A percentile compares a stretch with the other conserved stretches of the same genome.
Evolutionary conservation across 2,329 filamentous ascomycete genomes (phyloP).

Genomic region (Diaporthe citriasiana): DNA sequence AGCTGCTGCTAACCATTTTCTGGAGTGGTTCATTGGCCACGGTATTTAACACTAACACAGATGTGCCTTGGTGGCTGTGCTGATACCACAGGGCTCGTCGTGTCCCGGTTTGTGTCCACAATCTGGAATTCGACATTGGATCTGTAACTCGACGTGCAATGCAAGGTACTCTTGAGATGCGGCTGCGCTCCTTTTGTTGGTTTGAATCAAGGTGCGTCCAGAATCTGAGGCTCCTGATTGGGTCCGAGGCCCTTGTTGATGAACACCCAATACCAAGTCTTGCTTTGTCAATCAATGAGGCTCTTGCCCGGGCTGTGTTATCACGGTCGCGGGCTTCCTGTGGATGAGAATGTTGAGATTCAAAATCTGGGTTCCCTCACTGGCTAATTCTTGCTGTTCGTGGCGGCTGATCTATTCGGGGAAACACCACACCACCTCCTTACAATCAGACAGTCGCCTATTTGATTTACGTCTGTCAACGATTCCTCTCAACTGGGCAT

Average conservation of each 20-base stretch:
- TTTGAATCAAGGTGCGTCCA: neutral
- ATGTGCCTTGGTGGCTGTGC: rapidly evolving
- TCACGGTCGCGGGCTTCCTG: neutral
- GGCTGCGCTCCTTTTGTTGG: neutral
- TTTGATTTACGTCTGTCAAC: neutral
- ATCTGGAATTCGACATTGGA: neutral
- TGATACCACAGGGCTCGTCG: neutral
- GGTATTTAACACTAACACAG: neutral
- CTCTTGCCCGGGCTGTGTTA: no score
- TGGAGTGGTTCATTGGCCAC: neutral
- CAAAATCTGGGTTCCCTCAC: neutral
- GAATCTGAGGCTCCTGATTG: neutral
- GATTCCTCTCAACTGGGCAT: no score
- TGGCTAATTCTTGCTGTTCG: neutral
- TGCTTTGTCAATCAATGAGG: neutral
- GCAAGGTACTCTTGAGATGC: neutral
- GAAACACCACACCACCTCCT: neutral
- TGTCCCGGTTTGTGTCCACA: neutral
- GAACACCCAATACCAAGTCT: neutral
- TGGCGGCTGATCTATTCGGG: neutral
- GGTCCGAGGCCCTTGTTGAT: neutral
- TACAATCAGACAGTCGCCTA: neutral
- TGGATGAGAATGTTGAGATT: neutral
- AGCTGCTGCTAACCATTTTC: neutral
- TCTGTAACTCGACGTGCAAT: neutral